Conservation (phyloP, 1,284 basidiomycete species). For the Schizophyllum amplum region DNA sequence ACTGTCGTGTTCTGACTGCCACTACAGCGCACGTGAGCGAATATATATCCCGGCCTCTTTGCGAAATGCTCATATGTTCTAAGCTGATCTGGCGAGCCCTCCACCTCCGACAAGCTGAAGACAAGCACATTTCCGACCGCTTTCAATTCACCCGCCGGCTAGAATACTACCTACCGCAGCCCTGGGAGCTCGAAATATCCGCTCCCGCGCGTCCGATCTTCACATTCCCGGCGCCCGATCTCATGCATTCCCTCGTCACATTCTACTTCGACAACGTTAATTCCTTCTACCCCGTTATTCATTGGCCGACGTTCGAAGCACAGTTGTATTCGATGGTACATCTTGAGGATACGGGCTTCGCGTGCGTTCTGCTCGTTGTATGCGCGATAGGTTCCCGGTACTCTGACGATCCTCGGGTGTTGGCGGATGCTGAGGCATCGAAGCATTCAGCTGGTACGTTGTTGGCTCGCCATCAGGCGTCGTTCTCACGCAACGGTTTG, state of each 20-base stretch:
- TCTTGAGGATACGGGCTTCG: constrained; percentile 40
- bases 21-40: no score
- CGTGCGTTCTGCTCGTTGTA: constrained; percentile 46
- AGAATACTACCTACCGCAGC: background rate
- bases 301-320: constrained; percentile 9
- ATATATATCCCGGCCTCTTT: no score
- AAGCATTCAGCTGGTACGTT: constrained; percentile 59
- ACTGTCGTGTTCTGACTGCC: no score
- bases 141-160: background rate
- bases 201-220: background rate
- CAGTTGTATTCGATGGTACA: constrained; percentile 28
- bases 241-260: constrained; percentile 1
- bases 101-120: no score
- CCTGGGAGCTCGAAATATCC: background rate
- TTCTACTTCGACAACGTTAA: constrained; percentile 11
- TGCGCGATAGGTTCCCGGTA: constrained; percentile 57
- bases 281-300: constrained; percentile 7
- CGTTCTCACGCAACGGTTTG: constrained; percentile 28
- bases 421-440: constrained; percentile 25
- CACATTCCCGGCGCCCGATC: constrained; percentile 3
- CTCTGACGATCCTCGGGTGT: constrained; percentile 51
- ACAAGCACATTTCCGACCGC: no score
- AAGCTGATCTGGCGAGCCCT: no score
- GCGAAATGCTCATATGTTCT: no score
- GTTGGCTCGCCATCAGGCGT: constrained; percentile 43